A percentile compares a stretch with the other conserved stretches of the same genome.
phyloP scores from a whole-genome alignment of 83 land plant genomes.

The Diphasiastrum complanatum region DNA sequence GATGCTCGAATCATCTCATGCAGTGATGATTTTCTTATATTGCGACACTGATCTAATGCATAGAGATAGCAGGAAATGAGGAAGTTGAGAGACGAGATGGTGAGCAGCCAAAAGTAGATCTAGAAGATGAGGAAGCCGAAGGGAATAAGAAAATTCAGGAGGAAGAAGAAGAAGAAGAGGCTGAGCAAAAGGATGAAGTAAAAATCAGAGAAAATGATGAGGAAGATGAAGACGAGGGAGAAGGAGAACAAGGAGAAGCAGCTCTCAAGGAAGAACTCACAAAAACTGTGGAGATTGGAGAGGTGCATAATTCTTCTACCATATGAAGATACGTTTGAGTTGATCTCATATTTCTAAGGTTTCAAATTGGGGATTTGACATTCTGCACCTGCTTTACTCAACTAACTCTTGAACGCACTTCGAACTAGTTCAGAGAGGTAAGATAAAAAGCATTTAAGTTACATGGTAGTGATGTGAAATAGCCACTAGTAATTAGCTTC shows the following conservation, averaged over 20 bases:
- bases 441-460: too few relatives aligned
- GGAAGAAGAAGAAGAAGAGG: slow-evolving; percentile 12
- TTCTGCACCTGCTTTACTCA: too few relatives aligned
- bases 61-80: neutral
- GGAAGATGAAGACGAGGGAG: slow-evolving; percentile 11
- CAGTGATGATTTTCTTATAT: too few relatives aligned
- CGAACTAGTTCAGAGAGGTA: too few relatives aligned
- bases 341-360: too few relatives aligned
- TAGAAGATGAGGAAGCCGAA: neutral
- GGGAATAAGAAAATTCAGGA: neutral
- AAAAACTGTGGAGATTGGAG: slow-evolving; percentile 15
- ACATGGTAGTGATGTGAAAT: too few relatives aligned
- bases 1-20: too few relatives aligned
- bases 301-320: neutral
- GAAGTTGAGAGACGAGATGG: neutral
- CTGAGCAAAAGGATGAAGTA: slow-evolving; percentile 1
- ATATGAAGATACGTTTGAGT: neutral
- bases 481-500: too few relatives aligned
- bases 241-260: neutral
- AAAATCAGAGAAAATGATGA: slow-evolving; percentile 1
- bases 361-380: too few relatives aligned
- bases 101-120: neutral
- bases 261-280: neutral
- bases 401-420: too few relatives aligned
- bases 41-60: too few relatives aligned